These are phyloP conservation scores for Hortiboletus campestris DNA, from an alignment of 768 basidiomycete genomes.

Conservation along the genomic window DNA sequence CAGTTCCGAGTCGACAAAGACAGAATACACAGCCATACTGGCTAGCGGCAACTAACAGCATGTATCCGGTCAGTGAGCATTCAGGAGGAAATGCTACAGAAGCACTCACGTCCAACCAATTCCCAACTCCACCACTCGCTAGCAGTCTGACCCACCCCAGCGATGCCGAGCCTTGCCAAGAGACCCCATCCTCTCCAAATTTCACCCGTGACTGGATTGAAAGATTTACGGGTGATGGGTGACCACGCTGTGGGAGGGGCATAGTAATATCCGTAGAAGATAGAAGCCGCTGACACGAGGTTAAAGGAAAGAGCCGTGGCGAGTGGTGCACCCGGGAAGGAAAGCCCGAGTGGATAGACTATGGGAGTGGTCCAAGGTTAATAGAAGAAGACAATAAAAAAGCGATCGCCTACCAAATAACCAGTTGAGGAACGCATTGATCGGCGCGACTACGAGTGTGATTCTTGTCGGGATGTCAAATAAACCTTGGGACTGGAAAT, in stretches of 20 bases:
- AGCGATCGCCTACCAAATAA: conserved; percentile 59
- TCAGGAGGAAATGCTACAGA: neutral
- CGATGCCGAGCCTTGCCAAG: conserved; percentile 72
- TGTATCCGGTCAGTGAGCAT: neutral
- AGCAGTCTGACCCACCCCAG: conserved; percentile 79
- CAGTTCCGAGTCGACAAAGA: neutral
- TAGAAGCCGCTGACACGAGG: conserved; percentile 63
- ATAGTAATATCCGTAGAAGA: conserved; percentile 61
- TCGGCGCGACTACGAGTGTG: conserved; percentile 76
- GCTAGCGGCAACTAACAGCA: conserved; percentile 48
- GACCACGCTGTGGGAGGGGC: conserved; percentile 79
- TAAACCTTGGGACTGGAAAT: conserved; percentile 80
- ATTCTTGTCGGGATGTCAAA: conserved; percentile 86
- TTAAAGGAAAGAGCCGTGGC: conserved; percentile 89
- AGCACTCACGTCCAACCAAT: conserved; percentile 51
- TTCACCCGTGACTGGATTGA: conserved; percentile 52
- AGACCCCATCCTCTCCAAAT: conserved; percentile 68
- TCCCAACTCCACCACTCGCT: conserved; percentile 99
- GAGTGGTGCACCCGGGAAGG: conserved; percentile 90
- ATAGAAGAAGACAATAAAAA: neutral
- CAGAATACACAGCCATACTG: conserved; percentile 32
- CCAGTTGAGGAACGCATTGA: conserved; percentile 83
- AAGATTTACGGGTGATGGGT: conserved; percentile 21
- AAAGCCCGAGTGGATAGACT: conserved; percentile 62
- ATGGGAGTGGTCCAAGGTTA: neutral